These are phyloP conservation scores for Ustilago nuda DNA, from an alignment of 1,284 basidiomycete genomes.

Conservation along the genomic window DNA sequence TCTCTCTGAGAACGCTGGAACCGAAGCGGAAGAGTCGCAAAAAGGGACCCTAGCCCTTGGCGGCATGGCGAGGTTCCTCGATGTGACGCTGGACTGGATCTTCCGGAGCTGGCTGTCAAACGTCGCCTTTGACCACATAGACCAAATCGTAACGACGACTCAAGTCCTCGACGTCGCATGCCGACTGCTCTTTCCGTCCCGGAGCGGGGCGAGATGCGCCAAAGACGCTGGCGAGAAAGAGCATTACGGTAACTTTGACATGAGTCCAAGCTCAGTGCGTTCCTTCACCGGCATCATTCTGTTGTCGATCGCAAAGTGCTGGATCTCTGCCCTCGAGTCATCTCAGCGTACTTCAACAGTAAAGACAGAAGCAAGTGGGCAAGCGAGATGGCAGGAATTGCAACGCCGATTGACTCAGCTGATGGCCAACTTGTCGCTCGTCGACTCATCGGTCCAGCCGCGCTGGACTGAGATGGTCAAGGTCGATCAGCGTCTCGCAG, in stretches of 20 bases:
- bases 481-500: slow-evolving; percentile 16
- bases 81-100: slow-evolving; percentile 34
- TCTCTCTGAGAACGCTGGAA: not conserved
- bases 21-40: not conserved
- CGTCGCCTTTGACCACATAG: slow-evolving; percentile 18
- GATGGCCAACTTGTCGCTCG: slow-evolving; percentile 3
- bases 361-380: not conserved
- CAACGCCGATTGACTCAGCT: slow-evolving; percentile 1
- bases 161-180: slow-evolving; percentile 7
- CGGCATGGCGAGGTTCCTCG: slow-evolving; percentile 19
- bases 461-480: slow-evolving; percentile 23
- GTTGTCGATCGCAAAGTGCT: slow-evolving; percentile 23
- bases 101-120: slow-evolving; percentile 22
- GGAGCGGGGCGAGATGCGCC: not conserved
- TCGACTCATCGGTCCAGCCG: slow-evolving; percentile 5
- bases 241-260: not conserved
- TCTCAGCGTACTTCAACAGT: slow-evolving; percentile 1
- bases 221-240: not conserved
- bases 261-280: not conserved
- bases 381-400: slow-evolving; percentile 11
- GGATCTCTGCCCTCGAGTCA: slow-evolving; percentile 20
- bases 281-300: slow-evolving; percentile 7
- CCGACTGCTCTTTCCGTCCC: slow-evolving; percentile 8
- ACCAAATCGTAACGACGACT: slow-evolving; percentile 9
- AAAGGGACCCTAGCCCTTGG: not conserved